Evolutionary conservation across 768 basidiomycete genomes (phyloP), one percentile per base, ranked within the genome.

Genomic region (Mycena chlorophos): DNA sequence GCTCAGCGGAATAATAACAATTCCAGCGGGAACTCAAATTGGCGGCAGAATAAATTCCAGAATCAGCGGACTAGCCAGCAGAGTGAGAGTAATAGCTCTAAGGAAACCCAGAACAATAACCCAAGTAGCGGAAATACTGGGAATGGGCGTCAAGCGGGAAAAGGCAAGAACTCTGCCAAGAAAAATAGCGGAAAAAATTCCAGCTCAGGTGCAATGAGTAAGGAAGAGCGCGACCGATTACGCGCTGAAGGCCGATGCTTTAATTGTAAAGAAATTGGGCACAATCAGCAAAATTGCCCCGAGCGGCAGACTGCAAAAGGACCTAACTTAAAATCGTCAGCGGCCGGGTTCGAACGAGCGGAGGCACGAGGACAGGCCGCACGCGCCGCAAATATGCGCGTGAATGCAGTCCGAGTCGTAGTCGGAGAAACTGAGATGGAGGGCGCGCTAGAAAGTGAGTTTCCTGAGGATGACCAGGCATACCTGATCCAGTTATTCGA

Each of bases 181-280:
- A 55, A 54, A 16, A 25, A n/a, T n/a, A n/a, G n/a, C n/a, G n/a
- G 37, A 2, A 20, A 29, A 26, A n/a, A n/a, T n/a, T n/a, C n/a
- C n/a, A 26, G 40, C 37, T 29, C 57, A 27, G 27, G 54, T 22
- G 34, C 27, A 37, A 25, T 49, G 52, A 34, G 29, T 54, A 49
- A 52, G 12, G 59, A 63, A 28, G 59, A 63, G 47, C 28, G 48
- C 2, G 56, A 63, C 3, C n/a, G 49, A 0, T 19, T 63, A 0
- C n/a, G 56, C 3, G 60, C 61, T 0, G 64, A 64, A 38, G 58
- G 61, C 0, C 29, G 57, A 2, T 68, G 67, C 49, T 66, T 63
- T 31, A 40, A 34, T 12, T 68, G 66, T 45, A 58, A 63, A 26
- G 58, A 66, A 8, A 16, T 53, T 0, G 66, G 66, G 0, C 65